phyloP scores from a whole-genome alignment of 2,329 filamentous ascomycete genomes.

The Ascochyta lentis region DNA sequence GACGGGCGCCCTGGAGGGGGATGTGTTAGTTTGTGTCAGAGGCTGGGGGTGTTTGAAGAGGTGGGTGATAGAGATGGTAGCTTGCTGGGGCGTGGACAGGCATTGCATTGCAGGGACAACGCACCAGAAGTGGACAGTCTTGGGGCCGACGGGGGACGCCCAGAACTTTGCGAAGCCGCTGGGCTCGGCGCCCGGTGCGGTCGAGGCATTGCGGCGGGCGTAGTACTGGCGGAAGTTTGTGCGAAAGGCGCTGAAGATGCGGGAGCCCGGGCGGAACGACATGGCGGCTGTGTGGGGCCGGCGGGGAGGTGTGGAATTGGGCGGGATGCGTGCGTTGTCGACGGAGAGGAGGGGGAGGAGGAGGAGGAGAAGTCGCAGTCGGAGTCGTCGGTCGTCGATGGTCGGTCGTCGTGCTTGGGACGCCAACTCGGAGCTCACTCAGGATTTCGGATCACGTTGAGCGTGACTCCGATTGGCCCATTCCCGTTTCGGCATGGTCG shows the following conservation, averaged over 20 bases:
- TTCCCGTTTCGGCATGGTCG: slow-evolving; percentile 14
- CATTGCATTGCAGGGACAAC: neutral
- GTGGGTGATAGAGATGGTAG: neutral
- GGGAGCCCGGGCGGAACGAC: slow-evolving; percentile 65
- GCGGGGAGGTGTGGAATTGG: slow-evolving; percentile 2
- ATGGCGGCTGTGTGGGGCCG: slow-evolving; percentile 48
- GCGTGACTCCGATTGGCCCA: slow-evolving; percentile 32
- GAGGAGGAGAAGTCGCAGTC: too few species aligned
- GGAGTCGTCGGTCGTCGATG: too few species aligned
- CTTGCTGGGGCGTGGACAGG: too few species aligned
- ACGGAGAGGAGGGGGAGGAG: neutral
- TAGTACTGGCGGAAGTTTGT: slow-evolving; percentile 59
- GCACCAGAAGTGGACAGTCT: slow-evolving; percentile 97
- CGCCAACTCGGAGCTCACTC: slow-evolving; percentile 19
- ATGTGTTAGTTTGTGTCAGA: neutral
- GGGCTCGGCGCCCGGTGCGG: slow-evolving; percentile 61
- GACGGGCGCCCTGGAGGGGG: slow-evolving; percentile 75
- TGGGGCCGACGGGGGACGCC: slow-evolving; percentile 58
- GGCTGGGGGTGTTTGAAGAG: neutral
- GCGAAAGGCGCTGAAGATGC: slow-evolving; percentile 62
- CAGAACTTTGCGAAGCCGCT: slow-evolving; percentile 72
- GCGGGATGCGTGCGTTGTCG: neutral
- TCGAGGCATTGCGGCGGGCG: slow-evolving; percentile 72
- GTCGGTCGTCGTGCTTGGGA: neutral
- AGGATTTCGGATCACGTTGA: slow-evolving; percentile 36